Evolutionary conservation across 495 filamentous ascomycete genomes (phyloP).

Genomic region (Penicillium lividum): DNA sequence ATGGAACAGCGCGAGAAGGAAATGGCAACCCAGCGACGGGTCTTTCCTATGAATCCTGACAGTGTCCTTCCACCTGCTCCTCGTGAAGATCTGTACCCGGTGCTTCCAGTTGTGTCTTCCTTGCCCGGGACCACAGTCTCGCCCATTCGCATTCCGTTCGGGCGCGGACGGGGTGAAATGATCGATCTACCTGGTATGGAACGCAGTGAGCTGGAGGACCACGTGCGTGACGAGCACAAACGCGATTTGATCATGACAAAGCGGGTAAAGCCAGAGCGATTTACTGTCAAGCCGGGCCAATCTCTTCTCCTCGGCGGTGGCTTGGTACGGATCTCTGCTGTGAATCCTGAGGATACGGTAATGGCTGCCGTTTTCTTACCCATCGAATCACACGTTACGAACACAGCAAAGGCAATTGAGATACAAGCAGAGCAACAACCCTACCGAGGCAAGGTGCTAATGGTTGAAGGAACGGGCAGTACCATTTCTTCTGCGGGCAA

Average conservation of each 20-base stretch:
- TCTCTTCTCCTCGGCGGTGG: constrained; percentile 83
- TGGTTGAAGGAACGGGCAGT: constrained; percentile 54
- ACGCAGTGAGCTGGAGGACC: constrained; percentile 66
- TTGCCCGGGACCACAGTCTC: constrained; percentile 93
- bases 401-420: constrained; percentile 72
- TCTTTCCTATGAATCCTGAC: constrained; percentile 24
- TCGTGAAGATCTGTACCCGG: constrained; percentile 69
- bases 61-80: constrained; percentile 72
- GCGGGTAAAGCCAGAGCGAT: constrained; percentile 65
- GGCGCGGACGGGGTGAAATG: constrained; percentile 81
- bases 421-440: constrained; percentile 58
- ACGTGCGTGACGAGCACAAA: constrained; percentile 65
- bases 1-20: constrained; percentile 31
- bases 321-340: constrained; percentile 83
- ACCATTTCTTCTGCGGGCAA: constrained; percentile 66
- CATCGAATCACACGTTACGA: constrained; percentile 69
- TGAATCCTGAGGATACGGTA: constrained; percentile 60
- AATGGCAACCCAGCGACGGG: constrained; percentile 16
- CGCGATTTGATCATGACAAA: constrained; percentile 72
- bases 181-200: constrained; percentile 89
- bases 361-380: constrained; percentile 79
- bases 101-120: constrained; percentile 79
- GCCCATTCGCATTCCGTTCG: constrained; percentile 87
- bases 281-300: constrained; percentile 71
- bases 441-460: constrained; percentile 60